Evolutionary conservation across 1,284 basidiomycete species (phyloP), one percentile per base, ranked within the genome.

Genomic region (Serendipita sp.): DNA sequence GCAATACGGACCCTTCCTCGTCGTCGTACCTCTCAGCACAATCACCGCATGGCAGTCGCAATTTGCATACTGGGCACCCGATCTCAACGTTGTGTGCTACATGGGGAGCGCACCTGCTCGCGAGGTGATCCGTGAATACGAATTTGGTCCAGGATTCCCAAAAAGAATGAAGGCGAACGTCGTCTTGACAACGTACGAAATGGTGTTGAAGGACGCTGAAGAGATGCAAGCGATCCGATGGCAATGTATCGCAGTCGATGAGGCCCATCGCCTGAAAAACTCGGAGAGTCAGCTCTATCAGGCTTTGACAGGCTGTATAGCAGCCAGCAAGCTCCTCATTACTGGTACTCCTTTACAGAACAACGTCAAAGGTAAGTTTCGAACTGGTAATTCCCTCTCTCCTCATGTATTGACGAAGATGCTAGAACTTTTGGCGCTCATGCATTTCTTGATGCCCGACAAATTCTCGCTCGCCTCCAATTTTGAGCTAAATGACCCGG

Each of bases 361-460:
- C 78, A 99, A 97, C 72, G 94, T 99, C 70, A 96, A 94, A 77
- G 92, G 92, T 91, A 68, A 38, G 38, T 5, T 0, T 6, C 38
- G 6, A 0, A 6, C 38, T 71, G 62, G 60, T 64, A n/a, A 64
- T 53, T 49, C 13, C 53, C 17, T 26, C 60, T n/a, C 2, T 44
- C 50, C 3, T 44, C n/a, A 30, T 61, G 4, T 42, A 17, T 32
- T 44, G 10, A 34, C 53, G 12, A 22, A 58, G 22, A 64, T 13
- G 53, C 8, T 70, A 93, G 96, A 99, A 74, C 78, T 99, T 26
- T 79, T 98, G 45, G 92, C 96, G 13, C 77, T 99, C 69, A 96
- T 99, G 87, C 96, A 99, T 73, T 99, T 99, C 80, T 78, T 99
- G 66, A 95, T 96, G 85, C 96, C 96, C 3, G 94, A 98, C 70